A percentile compares a stretch with the other conserved stretches of the same genome.
These are phyloP conservation scores for Irpex sp. DNA, from an alignment of 1,284 basidiomycete genomes.

Conservation along the genomic window DNA sequence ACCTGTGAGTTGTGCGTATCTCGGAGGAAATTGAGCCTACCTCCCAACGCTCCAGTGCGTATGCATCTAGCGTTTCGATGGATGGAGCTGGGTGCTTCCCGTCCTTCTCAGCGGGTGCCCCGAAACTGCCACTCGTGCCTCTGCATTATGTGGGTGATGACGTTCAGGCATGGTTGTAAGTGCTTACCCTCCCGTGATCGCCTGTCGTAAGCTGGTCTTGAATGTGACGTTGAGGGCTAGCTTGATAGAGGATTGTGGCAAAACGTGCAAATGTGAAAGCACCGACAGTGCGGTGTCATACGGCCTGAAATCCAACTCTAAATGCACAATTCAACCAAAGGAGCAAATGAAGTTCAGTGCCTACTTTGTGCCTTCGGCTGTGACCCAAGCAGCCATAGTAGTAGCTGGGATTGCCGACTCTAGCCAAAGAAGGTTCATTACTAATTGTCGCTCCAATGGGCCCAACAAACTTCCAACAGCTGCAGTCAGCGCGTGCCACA, in stretches of 20 bases:
- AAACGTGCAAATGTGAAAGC: constrained; percentile 72
- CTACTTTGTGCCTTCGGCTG: constrained; percentile 71
- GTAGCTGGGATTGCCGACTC: constrained; percentile 68
- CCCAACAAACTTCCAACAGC: constrained; percentile 65
- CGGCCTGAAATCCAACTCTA: constrained; percentile 41
- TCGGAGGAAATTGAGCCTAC: constrained; percentile 38
- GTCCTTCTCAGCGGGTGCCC: constrained; percentile 71
- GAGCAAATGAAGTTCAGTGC: constrained; percentile 17
- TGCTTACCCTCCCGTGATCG: constrained; percentile 88
- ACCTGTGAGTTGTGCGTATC: constrained; percentile 6
- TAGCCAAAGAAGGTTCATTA: constrained; percentile 92
- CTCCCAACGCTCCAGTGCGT: constrained; percentile 95
- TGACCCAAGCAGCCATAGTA: constrained; percentile 84
- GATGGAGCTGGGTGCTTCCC: constrained; percentile 52
- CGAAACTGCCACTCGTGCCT: constrained; percentile 89
- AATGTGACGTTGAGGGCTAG: constrained; percentile 73
- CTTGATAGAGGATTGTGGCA: constrained; percentile 59
- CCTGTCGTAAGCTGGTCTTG: constrained; percentile 79
- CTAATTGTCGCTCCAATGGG: constrained; percentile 84
- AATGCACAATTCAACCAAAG: constrained; percentile 12
- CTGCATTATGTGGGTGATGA: constrained; percentile 36
- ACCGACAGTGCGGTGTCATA: constrained; percentile 70
- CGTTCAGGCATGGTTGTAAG: not conserved
- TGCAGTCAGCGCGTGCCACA: constrained; percentile 14
- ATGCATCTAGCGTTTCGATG: constrained; percentile 73